Evolutionary conservation across 2,329 filamentous ascomycete genomes (phyloP), one percentile per base, ranked within the genome.

Genomic region (Colletotrichum gigasporum): DNA sequence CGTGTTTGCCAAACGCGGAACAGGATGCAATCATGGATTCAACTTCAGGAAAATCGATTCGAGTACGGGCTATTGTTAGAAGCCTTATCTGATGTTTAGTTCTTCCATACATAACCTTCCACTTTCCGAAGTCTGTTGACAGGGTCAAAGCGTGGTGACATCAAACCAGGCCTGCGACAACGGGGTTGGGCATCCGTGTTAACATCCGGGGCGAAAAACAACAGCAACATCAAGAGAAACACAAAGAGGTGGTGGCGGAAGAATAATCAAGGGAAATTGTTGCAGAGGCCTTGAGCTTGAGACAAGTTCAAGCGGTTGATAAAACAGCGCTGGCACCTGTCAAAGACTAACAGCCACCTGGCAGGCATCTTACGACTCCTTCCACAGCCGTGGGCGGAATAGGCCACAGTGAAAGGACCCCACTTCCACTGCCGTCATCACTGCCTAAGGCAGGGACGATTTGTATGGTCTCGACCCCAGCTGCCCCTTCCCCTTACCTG

Each of bases 401-500:
- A n/a, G 26, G 41, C 24, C 30, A 57, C 30, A 1, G 42, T 26
- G n/a, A 39, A 58, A 22, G 54, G 20, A 54, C 61, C 56, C 61
- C 61, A 64, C 61, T 41, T 61, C 16, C 26, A 35, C 48, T 54
- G 34, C 61, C 61, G 56, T 64, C 56, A 64, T 64, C 41, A 64
- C 41, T 64, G 61, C 61, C 61, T 64, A 48, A 64, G 61, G 61
- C 61, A 64, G 47, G 61, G 56, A 64, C 56, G 11, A 35, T 39
- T 44, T 54, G 24, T 45, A 30, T 37, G 18, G 55, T 50, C 32
- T 53, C 39, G 48, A 61, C 55, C 61, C 55, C 61, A 47, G 48
- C 54, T 61, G 56, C 61, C 61, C 61, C 56, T 64, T 53, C 61
- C 61, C 61, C 56, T 64, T 53, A 64, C 61, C 56, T 54, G 56